phyloP scores from a whole-genome alignment of 495 filamentous ascomycete genomes.

The Aspergillus taichungensis region DNA sequence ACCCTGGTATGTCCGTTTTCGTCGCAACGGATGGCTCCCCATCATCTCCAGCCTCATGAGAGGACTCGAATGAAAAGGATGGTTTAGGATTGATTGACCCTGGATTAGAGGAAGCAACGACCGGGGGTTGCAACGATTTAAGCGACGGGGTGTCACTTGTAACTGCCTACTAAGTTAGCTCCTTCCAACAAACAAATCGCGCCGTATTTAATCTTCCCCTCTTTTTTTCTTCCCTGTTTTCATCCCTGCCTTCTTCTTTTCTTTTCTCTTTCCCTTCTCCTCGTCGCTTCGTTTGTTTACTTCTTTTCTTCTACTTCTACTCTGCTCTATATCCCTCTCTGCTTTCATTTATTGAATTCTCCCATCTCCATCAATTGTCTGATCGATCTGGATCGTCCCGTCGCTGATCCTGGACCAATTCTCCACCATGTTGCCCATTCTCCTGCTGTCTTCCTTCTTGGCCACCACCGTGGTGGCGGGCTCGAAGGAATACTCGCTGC shows the following conservation, averaged over 20 bases:
- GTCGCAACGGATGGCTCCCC: too few species aligned
- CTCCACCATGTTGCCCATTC: constrained; percentile 25
- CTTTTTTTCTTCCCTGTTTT: constrained; percentile 14
- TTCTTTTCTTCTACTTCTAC: constrained; percentile 7
- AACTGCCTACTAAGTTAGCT: too few species aligned
- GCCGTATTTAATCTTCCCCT: constrained; percentile 9
- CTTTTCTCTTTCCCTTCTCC: constrained; percentile 2
- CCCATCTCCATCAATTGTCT: not conserved
- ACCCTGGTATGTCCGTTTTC: too few species aligned
- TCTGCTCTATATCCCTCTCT: constrained; percentile 6
- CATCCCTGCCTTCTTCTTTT: constrained; percentile 9
- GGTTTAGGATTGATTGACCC: too few species aligned
- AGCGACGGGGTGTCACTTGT: too few species aligned
- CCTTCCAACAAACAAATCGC: too few species aligned
- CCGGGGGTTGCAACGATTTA: too few species aligned
- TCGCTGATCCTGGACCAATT: constrained; percentile 1
- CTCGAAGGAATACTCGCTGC: constrained; percentile 26
- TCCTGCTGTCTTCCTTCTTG: constrained; percentile 28
- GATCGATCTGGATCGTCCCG: not conserved
- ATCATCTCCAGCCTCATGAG: too few species aligned
- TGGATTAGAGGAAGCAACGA: too few species aligned
- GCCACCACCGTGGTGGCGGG: constrained; percentile 18
- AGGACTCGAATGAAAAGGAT: too few species aligned
- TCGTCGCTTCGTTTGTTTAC: not conserved
- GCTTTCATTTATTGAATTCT: not conserved